A percentile compares a stretch with the other conserved stretches of the same genome.
Evolutionary conservation across 805 yeast species (phyloP).

Genomic region (Tetrapisispora pingtungensis): DNA sequence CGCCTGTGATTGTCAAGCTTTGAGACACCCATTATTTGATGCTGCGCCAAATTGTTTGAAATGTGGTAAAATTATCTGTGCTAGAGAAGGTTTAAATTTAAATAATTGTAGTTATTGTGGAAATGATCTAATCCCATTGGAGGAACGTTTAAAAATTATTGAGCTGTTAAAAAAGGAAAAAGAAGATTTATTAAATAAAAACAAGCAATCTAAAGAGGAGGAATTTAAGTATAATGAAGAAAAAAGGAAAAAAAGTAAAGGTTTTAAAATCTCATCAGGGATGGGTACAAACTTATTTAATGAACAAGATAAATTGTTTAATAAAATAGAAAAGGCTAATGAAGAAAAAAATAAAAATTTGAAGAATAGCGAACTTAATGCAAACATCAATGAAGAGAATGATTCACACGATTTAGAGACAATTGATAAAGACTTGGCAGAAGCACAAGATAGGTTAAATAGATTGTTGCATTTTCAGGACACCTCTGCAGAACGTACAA

Average conservation of each 20-base stretch:
- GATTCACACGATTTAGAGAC: conserved; percentile 10
- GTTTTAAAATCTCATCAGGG: conserved; percentile 46
- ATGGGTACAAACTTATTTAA: conserved; percentile 58
- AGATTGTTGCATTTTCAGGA: conserved; percentile 71
- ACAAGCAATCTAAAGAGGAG: conserved; percentile 12
- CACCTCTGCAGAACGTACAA: conserved; percentile 81
- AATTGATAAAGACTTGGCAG: conserved; percentile 40
- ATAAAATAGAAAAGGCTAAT: conserved; percentile 44
- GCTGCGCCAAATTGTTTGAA: conserved; percentile 87
- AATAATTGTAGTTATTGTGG: conserved; percentile 87
- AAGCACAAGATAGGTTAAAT: conserved; percentile 68
- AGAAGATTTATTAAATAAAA: conserved; percentile 28
- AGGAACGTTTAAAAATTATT: conserved; percentile 53
- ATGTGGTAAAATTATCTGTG: conserved; percentile 91
- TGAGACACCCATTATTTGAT: conserved; percentile 78
- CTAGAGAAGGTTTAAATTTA: conserved; percentile 61
- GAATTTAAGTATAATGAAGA: conserved; percentile 13
- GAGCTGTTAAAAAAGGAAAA: conserved; percentile 46
- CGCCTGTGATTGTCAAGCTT: conserved; percentile 75
- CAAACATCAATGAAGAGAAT: conserved; percentile 28
- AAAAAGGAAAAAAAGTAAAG: conserved; percentile 28
- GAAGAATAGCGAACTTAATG: conserved; percentile 22
- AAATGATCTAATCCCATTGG: conserved; percentile 45
- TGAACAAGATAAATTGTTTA: conserved; percentile 57
- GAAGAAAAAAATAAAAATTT: conserved; percentile 25